phyloP scores from a whole-genome alignment of 441 rosid species.

The Jatropha podagrica region DNA sequence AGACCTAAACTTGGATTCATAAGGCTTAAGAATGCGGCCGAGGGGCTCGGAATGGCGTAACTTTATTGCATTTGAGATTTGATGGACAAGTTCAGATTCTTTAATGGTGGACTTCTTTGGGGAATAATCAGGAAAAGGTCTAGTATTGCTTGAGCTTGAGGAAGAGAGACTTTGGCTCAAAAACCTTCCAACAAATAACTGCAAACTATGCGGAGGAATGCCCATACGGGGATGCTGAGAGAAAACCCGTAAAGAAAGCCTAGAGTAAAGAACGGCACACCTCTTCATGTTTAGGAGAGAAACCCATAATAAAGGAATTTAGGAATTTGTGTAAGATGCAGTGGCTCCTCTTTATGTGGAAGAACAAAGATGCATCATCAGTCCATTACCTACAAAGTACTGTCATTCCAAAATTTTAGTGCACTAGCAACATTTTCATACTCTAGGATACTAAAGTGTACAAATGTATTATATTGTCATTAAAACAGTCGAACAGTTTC shows the following conservation, averaged over 20 bases:
- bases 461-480: not conserved
- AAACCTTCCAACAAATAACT: slow-evolving; percentile 28
- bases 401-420: slow-evolving; percentile 8
- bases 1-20: slow-evolving; percentile 64
- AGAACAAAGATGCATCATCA: slow-evolving; percentile 36
- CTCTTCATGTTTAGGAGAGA: slow-evolving; percentile 49
- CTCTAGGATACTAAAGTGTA: not conserved
- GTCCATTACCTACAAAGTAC: slow-evolving; percentile 35
- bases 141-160: slow-evolving; percentile 34
- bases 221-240: slow-evolving; percentile 22
- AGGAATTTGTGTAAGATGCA: slow-evolving; percentile 18
- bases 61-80: slow-evolving; percentile 65
- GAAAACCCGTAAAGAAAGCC: slow-evolving; percentile 32
- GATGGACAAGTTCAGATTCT: slow-evolving; percentile 70
- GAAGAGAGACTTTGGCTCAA: slow-evolving; percentile 31
- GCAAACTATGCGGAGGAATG: slow-evolving; percentile 20
- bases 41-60: slow-evolving; percentile 64
- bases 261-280: slow-evolving; percentile 31
- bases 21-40: slow-evolving; percentile 54
- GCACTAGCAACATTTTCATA: too few relatives aligned
- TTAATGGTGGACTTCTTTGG: slow-evolving; percentile 68
- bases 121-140: slow-evolving; percentile 85
- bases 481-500: not conserved
- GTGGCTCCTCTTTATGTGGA: slow-evolving; percentile 30
- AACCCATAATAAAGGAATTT: slow-evolving; percentile 40